Evolutionary conservation across 2,329 filamentous ascomycete genomes (phyloP), one percentile per base, ranked within the genome.

Genomic region (Pyrenophora tritici-repentis): DNA sequence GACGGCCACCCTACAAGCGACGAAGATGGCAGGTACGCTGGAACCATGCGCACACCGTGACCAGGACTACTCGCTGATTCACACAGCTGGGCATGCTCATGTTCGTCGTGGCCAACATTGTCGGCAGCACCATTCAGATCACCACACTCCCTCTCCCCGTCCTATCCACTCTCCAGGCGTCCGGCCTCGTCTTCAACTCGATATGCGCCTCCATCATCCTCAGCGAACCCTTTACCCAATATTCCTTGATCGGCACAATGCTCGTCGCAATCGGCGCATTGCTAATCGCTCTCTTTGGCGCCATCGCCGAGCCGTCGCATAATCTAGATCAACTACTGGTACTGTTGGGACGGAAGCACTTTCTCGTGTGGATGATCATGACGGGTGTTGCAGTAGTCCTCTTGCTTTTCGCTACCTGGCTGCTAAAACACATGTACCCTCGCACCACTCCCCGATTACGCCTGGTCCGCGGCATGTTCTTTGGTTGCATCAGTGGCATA

Each of bases 101-200:
- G 86, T 99, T 99, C 76, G 86, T 99, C 61, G 81, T 96, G 61
- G 90, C 94, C 56, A 99, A 99, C 73, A 82, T 99, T 48, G 82
- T 97, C 47, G 94, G 94, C 53, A 97, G 92, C 76, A 93, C 91
- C 32, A 94, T 99, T 52, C 94, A 99, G 76, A 97, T 99, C 71
- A 97, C 94, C 24, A 97, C 93, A 1, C 81, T 99, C 37, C 94
- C 94, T 13, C 81, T 99, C 17, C 94, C 94, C 16, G 91, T 99
- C 5, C 83, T 99, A 29, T 97, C 93, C 49, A 97, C 94, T 1
- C 80, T 99, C 32, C 94, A 99, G 77, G 62, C 83, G 71, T 96
- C 93, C 3, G 94, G 94, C 37, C 82, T 99, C 47, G 94, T 99
- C 56, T 99, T 99, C 81, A 99, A 99, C 79, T 96, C 93, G 50